Percentiles rank a stretch among this genome's conserved stretches.
phyloP scores from a whole-genome alignment of 805 yeast species.

The Dipodascopsis uninucleata region DNA sequence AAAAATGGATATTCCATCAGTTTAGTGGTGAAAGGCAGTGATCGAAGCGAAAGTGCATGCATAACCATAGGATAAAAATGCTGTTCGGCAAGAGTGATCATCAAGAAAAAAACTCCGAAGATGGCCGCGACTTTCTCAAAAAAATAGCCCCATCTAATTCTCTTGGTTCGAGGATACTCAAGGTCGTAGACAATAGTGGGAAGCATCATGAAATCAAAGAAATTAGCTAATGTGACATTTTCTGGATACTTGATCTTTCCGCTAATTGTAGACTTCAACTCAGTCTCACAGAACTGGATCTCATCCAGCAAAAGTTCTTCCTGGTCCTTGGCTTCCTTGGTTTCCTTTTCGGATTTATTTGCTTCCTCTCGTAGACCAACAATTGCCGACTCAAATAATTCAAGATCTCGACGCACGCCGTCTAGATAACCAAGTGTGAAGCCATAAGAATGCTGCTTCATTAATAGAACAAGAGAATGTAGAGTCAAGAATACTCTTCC shows the following conservation, averaged over 20 bases:
- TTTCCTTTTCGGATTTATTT: not conserved
- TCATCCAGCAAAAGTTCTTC: conserved; percentile 41
- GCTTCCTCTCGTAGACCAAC: conserved; percentile 32
- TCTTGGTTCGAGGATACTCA: conserved; percentile 71
- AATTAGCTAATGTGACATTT: conserved; percentile 63
- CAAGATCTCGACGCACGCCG: conserved; percentile 54
- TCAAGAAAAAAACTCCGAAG: conserved; percentile 78
- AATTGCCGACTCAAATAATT: conserved; percentile 46
- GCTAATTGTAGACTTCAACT: conserved; percentile 40
- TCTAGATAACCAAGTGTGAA: conserved; percentile 90
- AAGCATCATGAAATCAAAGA: conserved; percentile 74
- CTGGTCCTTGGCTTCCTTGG: conserved; percentile 32
- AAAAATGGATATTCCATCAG: conserved; percentile 52
- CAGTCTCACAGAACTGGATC: conserved; percentile 71
- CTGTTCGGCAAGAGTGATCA: conserved; percentile 77
- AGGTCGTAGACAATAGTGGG: conserved; percentile 82
- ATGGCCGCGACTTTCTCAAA: conserved; percentile 69
- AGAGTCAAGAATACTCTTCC: conserved; percentile 79
- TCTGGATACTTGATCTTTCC: conserved; percentile 55
- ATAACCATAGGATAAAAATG: conserved; percentile 70
- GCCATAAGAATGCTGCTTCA: conserved; percentile 94
- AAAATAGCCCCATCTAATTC: conserved; percentile 67
- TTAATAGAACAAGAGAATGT: conserved; percentile 79
- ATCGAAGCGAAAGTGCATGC: conserved; percentile 53
- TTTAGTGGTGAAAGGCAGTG: conserved; percentile 44